phyloP scores from a whole-genome alignment of 345 rosid species.

The Physaria fendleri region DNA sequence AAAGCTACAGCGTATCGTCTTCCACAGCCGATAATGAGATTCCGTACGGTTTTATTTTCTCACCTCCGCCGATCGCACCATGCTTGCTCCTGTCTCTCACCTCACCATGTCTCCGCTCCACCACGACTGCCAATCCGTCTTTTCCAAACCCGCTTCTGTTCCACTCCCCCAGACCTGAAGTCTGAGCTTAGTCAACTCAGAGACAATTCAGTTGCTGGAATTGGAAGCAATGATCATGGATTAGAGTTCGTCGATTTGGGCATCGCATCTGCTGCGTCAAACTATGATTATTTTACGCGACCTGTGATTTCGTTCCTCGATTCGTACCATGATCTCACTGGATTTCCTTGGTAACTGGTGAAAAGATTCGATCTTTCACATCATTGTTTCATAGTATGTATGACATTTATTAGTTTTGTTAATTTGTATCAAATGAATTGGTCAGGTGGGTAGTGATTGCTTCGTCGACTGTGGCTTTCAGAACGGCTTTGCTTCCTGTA shows the following conservation, averaged over 20 bases:
- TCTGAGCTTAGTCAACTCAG: conserved; percentile 3
- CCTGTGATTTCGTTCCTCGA: conserved; percentile 59
- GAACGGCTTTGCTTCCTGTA: conserved; percentile 54
- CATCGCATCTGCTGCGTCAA: conserved; percentile 21
- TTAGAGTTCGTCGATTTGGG: conserved; percentile 13
- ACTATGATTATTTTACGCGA: conserved; percentile 40
- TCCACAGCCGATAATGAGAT: conserved; percentile 23
- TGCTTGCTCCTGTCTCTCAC: conserved; percentile 1
- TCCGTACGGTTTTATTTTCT: conserved; percentile 37
- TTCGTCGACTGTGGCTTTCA: conserved; percentile 66
- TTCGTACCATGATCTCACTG: conserved; percentile 61
- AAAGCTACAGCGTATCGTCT: not conserved
- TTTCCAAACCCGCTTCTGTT: conserved; percentile 32
- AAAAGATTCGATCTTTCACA: not conserved
- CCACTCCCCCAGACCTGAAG: conserved; percentile 21
- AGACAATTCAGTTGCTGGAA: not conserved
- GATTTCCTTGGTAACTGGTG: conserved; percentile 63
- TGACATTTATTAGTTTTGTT: conserved; percentile 1
- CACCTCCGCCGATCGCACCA: conserved; percentile 43
- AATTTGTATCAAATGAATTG: conserved; percentile 24
- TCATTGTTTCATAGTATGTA: not conserved
- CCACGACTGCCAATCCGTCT: not conserved
- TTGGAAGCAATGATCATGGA: not conserved
- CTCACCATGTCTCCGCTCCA: conserved; percentile 3
- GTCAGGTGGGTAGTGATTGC: conserved; percentile 82